Conservation (phyloP, 2,329 filamentous ascomycete species). For the Colletotrichum sp. region DNA sequence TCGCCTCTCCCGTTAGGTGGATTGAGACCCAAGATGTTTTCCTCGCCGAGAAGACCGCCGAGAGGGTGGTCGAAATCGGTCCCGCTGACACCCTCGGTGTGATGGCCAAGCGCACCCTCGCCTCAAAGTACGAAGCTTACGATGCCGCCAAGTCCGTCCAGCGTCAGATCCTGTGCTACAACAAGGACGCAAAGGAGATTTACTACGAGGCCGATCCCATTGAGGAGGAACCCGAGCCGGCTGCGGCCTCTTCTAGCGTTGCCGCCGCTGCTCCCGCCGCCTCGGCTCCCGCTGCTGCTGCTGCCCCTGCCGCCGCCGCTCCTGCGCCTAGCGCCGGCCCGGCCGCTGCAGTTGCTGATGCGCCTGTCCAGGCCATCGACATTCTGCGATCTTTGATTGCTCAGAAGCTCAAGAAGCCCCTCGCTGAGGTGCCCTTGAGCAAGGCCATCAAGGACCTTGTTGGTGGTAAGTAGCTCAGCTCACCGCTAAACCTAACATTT, state of each 20-base stretch:
- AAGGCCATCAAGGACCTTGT: slow-evolving; percentile 99
- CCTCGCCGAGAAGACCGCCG: slow-evolving; percentile 91
- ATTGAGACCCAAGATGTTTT: slow-evolving; percentile 99
- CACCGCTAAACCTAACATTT: not conserved
- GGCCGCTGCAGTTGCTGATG: slow-evolving; percentile 84
- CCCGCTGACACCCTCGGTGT: slow-evolving; percentile 95
- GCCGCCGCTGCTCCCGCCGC: slow-evolving; percentile 58
- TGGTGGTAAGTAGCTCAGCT: slow-evolving; percentile 70
- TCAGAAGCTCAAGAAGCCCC: slow-evolving; percentile 95
- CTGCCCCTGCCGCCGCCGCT: slow-evolving; percentile 61
- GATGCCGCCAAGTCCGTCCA: slow-evolving; percentile 96
- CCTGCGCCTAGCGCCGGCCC: slow-evolving; percentile 79
- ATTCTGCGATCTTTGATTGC: slow-evolving; percentile 89
- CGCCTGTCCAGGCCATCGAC: slow-evolving; percentile 86
- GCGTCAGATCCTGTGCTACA: slow-evolving; percentile 98
- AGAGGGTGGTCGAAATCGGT: slow-evolving; percentile 97
- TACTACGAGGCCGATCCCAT: slow-evolving; percentile 98
- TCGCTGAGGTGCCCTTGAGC: slow-evolving; percentile 86
- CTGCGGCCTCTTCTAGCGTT: slow-evolving; percentile 52
- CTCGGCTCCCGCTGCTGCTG: slow-evolving; percentile 54
- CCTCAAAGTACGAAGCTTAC: slow-evolving; percentile 98
- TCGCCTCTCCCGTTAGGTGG: slow-evolving; percentile 98
- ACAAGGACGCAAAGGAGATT: slow-evolving; percentile 98
- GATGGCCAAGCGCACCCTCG: slow-evolving; percentile 95
- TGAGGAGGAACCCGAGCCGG: slow-evolving; percentile 82